phyloP scores from a whole-genome alignment of 129 eudicot genomes.

The Silybum marianum region DNA sequence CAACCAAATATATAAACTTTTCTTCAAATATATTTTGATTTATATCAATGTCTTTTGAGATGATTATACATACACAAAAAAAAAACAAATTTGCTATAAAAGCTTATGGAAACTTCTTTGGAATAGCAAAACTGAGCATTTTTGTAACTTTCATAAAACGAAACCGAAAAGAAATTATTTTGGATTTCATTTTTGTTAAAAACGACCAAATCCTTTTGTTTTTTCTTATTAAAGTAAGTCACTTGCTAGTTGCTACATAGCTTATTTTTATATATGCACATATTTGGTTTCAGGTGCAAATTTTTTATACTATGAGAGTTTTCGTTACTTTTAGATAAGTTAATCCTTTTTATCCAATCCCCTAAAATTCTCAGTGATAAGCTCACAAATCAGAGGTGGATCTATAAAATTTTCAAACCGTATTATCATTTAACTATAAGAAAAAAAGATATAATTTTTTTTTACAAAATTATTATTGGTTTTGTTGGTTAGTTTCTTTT shows the following conservation, averaged over 20 bases:
- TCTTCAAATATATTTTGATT: background rate
- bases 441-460: no score
- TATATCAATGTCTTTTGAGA: background rate
- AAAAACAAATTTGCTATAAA: background rate
- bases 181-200: background rate
- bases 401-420: no score
- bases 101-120: background rate
- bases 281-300: background rate
- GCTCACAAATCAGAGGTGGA: no score
- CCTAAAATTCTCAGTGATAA: background rate
- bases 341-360: background rate
- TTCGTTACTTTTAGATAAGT: background rate
- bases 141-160: background rate
- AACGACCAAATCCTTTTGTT: no score
- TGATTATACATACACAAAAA: no score
- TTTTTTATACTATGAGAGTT: background rate
- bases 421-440: no score
- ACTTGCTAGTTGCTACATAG: background rate
- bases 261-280: background rate
- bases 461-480: no score
- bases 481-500: no score
- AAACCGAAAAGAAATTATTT: background rate
- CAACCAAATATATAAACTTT: background rate
- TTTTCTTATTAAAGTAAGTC: background rate
- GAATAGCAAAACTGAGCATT: background rate